A percentile compares a stretch with the other conserved stretches of the same genome.
phyloP scores from a whole-genome alignment of 1,284 basidiomycete genomes.

The Cutaneotrichosporon mucoides region DNA sequence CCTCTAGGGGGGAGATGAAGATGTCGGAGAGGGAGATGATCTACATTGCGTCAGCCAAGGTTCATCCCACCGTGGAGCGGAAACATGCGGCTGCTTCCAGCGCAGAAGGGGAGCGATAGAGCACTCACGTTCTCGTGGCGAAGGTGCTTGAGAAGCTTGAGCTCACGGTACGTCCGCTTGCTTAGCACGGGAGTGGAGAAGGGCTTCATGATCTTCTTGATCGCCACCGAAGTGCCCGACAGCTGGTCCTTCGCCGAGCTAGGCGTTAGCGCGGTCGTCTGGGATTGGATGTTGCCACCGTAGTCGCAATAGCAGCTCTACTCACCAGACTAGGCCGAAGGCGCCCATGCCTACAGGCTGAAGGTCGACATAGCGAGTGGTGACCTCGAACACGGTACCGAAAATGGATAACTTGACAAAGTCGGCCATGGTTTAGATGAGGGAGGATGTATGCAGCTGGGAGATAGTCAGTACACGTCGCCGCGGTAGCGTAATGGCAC shows the following conservation, averaged over 20 bases:
- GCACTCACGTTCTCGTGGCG: slow-evolving; percentile 87
- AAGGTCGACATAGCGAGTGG: slow-evolving; percentile 96
- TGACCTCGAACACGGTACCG: slow-evolving; percentile 79
- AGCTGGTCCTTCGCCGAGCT: slow-evolving; percentile 98
- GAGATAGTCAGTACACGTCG: background rate
- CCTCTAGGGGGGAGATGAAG: slow-evolving; percentile 97
- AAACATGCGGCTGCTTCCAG: too few relatives aligned
- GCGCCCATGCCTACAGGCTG: slow-evolving; percentile 99
- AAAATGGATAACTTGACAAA: slow-evolving; percentile 99
- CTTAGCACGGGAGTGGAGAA: slow-evolving; percentile 96
- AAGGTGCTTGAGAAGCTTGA: slow-evolving; percentile 98
- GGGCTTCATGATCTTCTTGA: slow-evolving; percentile 99
- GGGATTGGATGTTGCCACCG: too few relatives aligned
- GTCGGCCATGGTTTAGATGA: slow-evolving; percentile 48
- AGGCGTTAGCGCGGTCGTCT: slow-evolving; percentile 5
- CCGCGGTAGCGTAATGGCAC: background rate
- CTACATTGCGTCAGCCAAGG: slow-evolving; percentile 50
- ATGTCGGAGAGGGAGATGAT: slow-evolving; percentile 99
- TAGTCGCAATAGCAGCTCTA: slow-evolving; percentile 8
- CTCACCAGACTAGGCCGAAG: slow-evolving; percentile 91
- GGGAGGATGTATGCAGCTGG: background rate
- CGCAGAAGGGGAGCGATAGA: background rate
- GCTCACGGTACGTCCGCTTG: slow-evolving; percentile 96
- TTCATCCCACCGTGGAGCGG: too few relatives aligned
- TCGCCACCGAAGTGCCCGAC: slow-evolving; percentile 87